Evolutionary conservation across 768 basidiomycete species (phyloP).

Genomic region (Pulveroboletus sp.): DNA sequence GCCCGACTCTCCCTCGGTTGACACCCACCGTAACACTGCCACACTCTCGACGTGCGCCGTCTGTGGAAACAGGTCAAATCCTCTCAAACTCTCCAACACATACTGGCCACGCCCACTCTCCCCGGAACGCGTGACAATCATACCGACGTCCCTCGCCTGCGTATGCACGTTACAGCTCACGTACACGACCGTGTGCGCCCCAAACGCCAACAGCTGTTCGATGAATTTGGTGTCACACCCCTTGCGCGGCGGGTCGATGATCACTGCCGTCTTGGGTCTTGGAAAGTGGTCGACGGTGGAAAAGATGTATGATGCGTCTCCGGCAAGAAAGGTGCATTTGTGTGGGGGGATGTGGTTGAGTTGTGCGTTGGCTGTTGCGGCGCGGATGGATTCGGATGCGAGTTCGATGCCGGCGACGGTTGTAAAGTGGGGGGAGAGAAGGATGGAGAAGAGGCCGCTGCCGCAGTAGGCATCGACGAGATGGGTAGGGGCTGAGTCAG

Average conservation of each 20-base stretch:
- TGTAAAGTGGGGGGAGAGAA: conserved; percentile 70
- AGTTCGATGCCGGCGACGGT: conserved; percentile 90
- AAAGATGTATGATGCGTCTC: conserved; percentile 89
- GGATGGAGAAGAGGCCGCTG: conserved; percentile 83
- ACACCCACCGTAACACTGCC: conserved; percentile 54
- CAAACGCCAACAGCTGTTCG: conserved; percentile 70
- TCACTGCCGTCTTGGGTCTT: conserved; percentile 57
- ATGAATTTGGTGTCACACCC: conserved; percentile 85
- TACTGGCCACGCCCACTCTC: conserved; percentile 51
- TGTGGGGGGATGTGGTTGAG: conserved; percentile 57
- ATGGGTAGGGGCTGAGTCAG: conserved; percentile 53
- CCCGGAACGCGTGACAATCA: conserved; percentile 48
- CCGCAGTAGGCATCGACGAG: conserved; percentile 97
- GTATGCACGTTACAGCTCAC: conserved; percentile 97
- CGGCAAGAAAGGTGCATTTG: conserved; percentile 68
- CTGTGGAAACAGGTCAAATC: conserved; percentile 96
- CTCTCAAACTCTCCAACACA: conserved; percentile 76
- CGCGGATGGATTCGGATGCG: conserved; percentile 64
- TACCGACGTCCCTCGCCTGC: conserved; percentile 84
- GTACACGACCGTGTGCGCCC: conserved; percentile 72
- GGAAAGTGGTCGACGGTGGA: conserved; percentile 63
- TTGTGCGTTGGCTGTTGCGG: conserved; percentile 61
- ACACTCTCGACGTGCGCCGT: conserved; percentile 92
- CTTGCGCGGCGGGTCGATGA: conserved; percentile 93
- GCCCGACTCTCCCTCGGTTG: too few relatives aligned